Percentiles rank a stretch among this genome's conserved stretches.
These are phyloP conservation scores for Euclidium syriacum DNA, from an alignment of 345 rosid species.

Conservation along the genomic window DNA sequence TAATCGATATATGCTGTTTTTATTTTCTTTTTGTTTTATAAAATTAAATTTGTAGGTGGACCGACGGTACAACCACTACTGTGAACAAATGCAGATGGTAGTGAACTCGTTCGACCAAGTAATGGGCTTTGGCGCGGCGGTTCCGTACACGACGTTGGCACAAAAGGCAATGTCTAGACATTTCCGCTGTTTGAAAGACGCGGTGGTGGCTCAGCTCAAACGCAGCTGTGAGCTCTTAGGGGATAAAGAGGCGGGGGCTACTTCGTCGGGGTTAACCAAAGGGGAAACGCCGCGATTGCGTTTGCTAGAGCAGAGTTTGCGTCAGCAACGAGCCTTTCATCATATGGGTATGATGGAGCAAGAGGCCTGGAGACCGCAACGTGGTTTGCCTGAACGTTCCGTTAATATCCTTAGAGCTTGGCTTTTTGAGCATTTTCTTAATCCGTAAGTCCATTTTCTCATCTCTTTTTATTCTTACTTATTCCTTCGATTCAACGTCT, in stretches of 20 bases:
- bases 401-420: conserved; percentile 96
- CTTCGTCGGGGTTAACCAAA: conserved; percentile 61
- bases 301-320: conserved; percentile 71
- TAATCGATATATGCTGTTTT: neutral
- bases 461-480: neutral
- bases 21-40: too few relatives aligned
- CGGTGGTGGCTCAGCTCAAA: conserved; percentile 64
- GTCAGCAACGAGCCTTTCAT: conserved; percentile 91
- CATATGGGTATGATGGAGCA: conserved; percentile 94
- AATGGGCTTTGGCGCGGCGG: conserved; percentile 75
- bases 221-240: conserved; percentile 84
- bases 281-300: conserved; percentile 92
- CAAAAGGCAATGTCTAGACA: conserved; percentile 98
- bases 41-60: conserved; percentile 52
- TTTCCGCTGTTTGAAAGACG: conserved; percentile 86
- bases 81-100: conserved; percentile 91
- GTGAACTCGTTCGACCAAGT: conserved; percentile 78
- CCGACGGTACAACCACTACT: conserved; percentile 81
- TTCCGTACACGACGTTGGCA: conserved; percentile 82
- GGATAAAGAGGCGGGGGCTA: conserved; percentile 53
- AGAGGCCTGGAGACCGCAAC: conserved; percentile 98
- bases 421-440: conserved; percentile 95
- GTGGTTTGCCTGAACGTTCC: conserved; percentile 93
- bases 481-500: neutral
- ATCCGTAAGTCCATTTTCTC: conserved; percentile 62